Evolutionary conservation across 257 asterid species (phyloP).

Genomic region (Lavandula angustifolia): DNA sequence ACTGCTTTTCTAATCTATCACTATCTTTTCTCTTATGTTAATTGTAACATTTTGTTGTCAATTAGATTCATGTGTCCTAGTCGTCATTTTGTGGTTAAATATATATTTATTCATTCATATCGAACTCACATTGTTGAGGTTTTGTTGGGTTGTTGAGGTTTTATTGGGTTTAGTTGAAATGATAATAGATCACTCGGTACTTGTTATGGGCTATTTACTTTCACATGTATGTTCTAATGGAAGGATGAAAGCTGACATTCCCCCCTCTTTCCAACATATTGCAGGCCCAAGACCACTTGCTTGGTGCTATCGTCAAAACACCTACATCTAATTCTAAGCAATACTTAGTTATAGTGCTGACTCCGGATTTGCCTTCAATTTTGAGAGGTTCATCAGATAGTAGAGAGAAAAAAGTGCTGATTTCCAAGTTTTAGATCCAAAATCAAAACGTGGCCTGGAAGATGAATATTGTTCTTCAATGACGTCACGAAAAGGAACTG

Average conservation of each 20-base stretch:
- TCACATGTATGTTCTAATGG: constrained; percentile 26
- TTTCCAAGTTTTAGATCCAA: constrained; percentile 77
- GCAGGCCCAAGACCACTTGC: constrained; percentile 92
- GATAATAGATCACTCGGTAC: constrained; percentile 20
- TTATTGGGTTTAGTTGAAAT: constrained; percentile 25
- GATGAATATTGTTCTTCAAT: constrained; percentile 75
- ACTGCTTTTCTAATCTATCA: too few relatives aligned
- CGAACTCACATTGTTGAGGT: constrained; percentile 20
- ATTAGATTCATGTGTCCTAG: neutral
- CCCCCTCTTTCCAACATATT: constrained; percentile 27
- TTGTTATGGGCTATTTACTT: constrained; percentile 26
- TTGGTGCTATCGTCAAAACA: constrained; percentile 79
- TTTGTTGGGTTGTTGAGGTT: constrained; percentile 24
- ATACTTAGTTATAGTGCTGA: constrained; percentile 80
- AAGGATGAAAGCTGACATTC: constrained; percentile 15
- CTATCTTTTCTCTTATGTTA: neutral
- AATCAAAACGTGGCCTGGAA: constrained; percentile 86
- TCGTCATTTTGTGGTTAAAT: constrained; percentile 13
- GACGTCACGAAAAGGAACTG: constrained; percentile 81
- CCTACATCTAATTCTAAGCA: constrained; percentile 68
- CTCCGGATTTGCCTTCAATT: constrained; percentile 65
- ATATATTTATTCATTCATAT: neutral
- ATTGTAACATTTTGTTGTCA: neutral
- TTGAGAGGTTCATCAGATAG: constrained; percentile 45
- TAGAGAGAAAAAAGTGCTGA: constrained; percentile 46